Base-by-base conservation (phyloP, 2,329 filamentous ascomycete genomes). In the Atkinsonella hypoxylon region DNA sequence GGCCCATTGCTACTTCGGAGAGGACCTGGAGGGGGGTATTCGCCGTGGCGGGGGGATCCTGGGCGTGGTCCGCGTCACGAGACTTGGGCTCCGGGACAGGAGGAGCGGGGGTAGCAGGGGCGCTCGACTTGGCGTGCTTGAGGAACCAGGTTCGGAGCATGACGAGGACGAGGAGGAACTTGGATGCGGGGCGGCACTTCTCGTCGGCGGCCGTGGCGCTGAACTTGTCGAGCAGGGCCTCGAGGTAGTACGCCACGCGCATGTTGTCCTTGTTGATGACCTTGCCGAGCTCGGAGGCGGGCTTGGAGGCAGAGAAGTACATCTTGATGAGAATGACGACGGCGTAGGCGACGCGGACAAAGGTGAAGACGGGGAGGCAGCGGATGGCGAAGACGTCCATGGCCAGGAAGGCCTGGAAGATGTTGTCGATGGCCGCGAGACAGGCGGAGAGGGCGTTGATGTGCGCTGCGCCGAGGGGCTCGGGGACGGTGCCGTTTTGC, bases 251-350 rank as follows among this genome's bases (percentile, higher is more conserved):
- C 55, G 74, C 72, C 17, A 80, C 76, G 54, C 82, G 81, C 67
- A 91, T 76, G 56, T 82, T 75, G 50, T 83, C 76, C 55, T 79
- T 79, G 56, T 81, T 75, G 55, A 91, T 82, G 17, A 89, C 76
- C 53, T 78, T 77, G n/a, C 81, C 81, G 1, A 90, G 74, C 57
- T 83, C 81, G 15, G 79, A 83, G 40, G 77, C 75, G 0, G 82
- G 77, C 13, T 77, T 75, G 1, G 78, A 77, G 3, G 83, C 80
- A 9, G 82, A 79, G 47, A 85, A 82, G 65, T 83, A 84, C 54
- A 89, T 77, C 64, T 88, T 89, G 62, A 87, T 83, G 38, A 89
- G 70, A 32, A 86, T 79, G 18, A 89, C 82, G 2, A 83, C 75
- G 6, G 81, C 81, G 60, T 87, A 88, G 11, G 83, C 79, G 17